A percentile compares a stretch with the other conserved stretches of the same genome.
phyloP scores from a whole-genome alignment of 2,329 filamentous ascomycete species.

The Alternaria triticimaculans region DNA sequence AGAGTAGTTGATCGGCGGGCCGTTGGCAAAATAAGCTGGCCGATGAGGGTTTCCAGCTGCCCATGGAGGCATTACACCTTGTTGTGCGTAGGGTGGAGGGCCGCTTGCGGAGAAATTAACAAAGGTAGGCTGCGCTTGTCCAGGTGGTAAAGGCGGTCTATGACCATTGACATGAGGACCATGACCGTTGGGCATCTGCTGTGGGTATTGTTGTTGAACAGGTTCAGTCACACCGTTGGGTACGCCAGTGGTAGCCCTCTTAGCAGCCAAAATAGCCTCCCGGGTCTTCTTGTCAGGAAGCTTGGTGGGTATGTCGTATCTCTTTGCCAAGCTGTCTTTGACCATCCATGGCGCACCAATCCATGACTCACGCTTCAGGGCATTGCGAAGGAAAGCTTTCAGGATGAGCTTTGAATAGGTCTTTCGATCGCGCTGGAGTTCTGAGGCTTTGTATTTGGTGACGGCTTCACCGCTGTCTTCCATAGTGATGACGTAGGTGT shows the following conservation, averaged over 20 bases:
- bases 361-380: slow-evolving; percentile 90
- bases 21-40: slow-evolving; percentile 9
- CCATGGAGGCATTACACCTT: slow-evolving; percentile 47
- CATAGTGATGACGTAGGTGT: slow-evolving; percentile 42
- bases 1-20: slow-evolving; percentile 6
- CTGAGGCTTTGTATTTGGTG: slow-evolving; percentile 55
- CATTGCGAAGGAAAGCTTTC: slow-evolving; percentile 92
- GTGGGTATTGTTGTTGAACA: slow-evolving; percentile 21
- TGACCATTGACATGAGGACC: slow-evolving; percentile 30
- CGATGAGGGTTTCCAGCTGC: slow-evolving; percentile 8
- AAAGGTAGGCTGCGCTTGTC: slow-evolving; percentile 50
- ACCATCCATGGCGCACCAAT: slow-evolving; percentile 97
- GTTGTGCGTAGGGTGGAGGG: slow-evolving; percentile 71
- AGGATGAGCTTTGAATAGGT: slow-evolving; percentile 94
- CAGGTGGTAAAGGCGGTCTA: slow-evolving; percentile 17
- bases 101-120: slow-evolving; percentile 60
- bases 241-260: slow-evolving; percentile 70
- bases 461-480: slow-evolving; percentile 51
- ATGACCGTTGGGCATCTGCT: slow-evolving; percentile 27
- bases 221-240: slow-evolving; percentile 38
- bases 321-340: slow-evolving; percentile 80
- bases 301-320: slow-evolving; percentile 86
- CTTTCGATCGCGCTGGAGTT: slow-evolving; percentile 86
- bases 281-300: slow-evolving; percentile 64
- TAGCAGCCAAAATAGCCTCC: slow-evolving; percentile 44